phyloP scores from a whole-genome alignment of 2,329 filamentous ascomycete species.

The Colletotrichum nymphaeae region DNA sequence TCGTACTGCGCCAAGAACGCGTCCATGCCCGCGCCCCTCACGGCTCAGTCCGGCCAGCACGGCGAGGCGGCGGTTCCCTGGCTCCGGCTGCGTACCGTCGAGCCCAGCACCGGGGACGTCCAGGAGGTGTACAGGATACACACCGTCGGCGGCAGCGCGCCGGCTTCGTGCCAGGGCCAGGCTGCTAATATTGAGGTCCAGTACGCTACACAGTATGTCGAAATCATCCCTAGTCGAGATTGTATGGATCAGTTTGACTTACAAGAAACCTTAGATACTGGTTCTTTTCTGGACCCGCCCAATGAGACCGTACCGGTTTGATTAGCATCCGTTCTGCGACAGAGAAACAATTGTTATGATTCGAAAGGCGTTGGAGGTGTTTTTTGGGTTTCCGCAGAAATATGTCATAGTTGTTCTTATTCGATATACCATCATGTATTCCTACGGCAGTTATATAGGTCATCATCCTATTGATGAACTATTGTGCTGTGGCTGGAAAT shows the following conservation, averaged over 20 bases:
- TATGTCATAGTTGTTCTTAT: constrained; percentile 2
- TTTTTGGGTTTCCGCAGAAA: not conserved
- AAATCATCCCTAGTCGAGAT: constrained; percentile 35
- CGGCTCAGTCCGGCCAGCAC: constrained; percentile 67
- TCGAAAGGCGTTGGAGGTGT: constrained; percentile 21
- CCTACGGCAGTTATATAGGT: not conserved
- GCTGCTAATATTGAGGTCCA: constrained; percentile 75
- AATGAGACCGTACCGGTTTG: not conserved
- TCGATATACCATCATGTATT: constrained; percentile 30
- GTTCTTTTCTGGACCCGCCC: constrained; percentile 45
- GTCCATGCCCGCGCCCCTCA: constrained; percentile 70
- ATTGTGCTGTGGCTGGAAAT: not conserved
- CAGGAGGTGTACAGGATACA: constrained; percentile 85
- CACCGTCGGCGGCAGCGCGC: constrained; percentile 84
- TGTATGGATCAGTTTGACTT: constrained; percentile 24
- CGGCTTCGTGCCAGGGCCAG: constrained; percentile 77
- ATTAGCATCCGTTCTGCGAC: not conserved
- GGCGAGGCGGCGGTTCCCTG: constrained; percentile 81
- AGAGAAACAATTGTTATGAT: not conserved
- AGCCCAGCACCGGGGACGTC: constrained; percentile 70
- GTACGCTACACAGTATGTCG: constrained; percentile 85
- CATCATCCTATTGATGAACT: not conserved
- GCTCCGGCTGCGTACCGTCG: constrained; percentile 75
- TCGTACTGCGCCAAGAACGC: constrained; percentile 72
- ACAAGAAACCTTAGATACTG: constrained; percentile 47